Conservation (phyloP, 2,329 filamentous ascomycete genomes). For the Clarireedia paspali region DNA sequence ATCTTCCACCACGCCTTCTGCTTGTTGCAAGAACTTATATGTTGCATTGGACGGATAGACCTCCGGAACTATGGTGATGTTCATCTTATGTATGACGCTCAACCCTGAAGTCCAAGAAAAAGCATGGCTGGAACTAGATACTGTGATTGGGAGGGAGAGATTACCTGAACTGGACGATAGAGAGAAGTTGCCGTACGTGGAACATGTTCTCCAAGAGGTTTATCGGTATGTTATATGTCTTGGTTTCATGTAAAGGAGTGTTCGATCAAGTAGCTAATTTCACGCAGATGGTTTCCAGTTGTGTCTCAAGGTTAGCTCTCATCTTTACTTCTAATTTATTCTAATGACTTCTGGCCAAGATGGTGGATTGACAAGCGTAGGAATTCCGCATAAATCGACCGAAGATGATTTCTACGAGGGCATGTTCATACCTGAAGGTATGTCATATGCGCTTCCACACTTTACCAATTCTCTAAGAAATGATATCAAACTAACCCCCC, state of each 20-base stretch:
- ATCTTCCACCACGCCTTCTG: neutral
- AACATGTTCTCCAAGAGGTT: conserved; percentile 39
- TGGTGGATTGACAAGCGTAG: neutral
- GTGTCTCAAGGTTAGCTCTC: neutral
- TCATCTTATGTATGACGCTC: conserved; percentile 32
- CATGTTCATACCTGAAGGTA: conserved; percentile 43
- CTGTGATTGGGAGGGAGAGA: conserved; percentile 33
- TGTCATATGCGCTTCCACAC: neutral
- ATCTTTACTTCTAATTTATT: neutral
- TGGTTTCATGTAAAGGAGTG: neutral
- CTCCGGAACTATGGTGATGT: conserved; percentile 14
- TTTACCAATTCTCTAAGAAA: neutral
- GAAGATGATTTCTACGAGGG: conserved; percentile 49
- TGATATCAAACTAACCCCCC: too few relatives aligned
- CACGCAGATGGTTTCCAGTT: conserved; percentile 35
- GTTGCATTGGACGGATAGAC: neutral
- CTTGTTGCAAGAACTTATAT: neutral
- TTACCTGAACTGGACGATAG: conserved; percentile 29
- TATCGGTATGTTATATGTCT: conserved; percentile 16
- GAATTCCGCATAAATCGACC: conserved; percentile 40
- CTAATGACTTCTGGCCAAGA: neutral
- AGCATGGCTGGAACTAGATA: conserved; percentile 40
- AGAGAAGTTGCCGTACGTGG: conserved; percentile 35
- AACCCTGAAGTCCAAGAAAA: conserved; percentile 38
- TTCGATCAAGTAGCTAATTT: neutral